Percentiles rank a stretch among this genome's conserved stretches.
Conservation (phyloP, 2,329 filamentous ascomycete species). For the Verticillium isaacii region DNA sequence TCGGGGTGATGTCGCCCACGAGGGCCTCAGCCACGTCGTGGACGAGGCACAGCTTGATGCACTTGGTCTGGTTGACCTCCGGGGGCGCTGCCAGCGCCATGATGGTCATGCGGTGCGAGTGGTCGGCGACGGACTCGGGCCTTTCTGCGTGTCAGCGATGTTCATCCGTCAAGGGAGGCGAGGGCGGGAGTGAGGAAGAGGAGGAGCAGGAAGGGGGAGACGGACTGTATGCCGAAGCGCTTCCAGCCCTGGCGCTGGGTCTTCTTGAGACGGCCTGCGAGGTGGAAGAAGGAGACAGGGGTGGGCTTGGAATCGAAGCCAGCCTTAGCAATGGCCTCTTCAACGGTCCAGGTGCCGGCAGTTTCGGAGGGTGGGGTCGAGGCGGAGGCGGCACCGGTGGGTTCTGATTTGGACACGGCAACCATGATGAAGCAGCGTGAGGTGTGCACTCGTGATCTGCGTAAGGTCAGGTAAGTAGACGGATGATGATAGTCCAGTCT, state of each 20-base stretch:
- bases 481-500: no score
- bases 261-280: neutral
- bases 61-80: neutral
- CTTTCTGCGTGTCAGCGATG: no score
- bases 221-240: neutral
- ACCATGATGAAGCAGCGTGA: neutral
- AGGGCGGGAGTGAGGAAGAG: neutral
- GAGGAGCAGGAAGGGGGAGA: neutral
- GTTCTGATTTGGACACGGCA: neutral
- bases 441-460: no score
- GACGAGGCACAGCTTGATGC: neutral
- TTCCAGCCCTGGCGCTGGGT: neutral
- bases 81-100: neutral
- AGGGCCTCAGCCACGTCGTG: conserved; percentile 1
- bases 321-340: neutral
- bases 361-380: neutral
- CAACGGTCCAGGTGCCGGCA: neutral
- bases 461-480: no score
- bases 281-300: neutral
- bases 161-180: no score
- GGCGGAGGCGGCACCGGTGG: neutral
- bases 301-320: neutral
- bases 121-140: neutral
- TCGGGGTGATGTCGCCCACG: conserved; percentile 1
- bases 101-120: neutral